Evolutionary conservation across 768 basidiomycete genomes (phyloP), one percentile per base, ranked within the genome.

Genomic region (Gloeopeniophorella convolvens): DNA sequence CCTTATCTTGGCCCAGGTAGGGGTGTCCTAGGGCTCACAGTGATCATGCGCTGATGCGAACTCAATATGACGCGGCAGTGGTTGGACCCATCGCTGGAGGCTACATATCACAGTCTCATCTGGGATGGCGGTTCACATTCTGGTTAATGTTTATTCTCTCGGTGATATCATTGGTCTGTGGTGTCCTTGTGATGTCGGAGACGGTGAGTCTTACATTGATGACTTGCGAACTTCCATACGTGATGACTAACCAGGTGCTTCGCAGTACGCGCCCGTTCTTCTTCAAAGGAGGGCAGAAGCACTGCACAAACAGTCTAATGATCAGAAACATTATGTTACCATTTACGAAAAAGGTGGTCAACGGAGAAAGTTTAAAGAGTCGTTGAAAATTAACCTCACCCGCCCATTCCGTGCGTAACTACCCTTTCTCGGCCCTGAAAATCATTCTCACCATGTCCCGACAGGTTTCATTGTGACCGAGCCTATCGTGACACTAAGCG

Each of bases 31-130:
- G 44, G 33, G n/a, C 10, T n/a, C n/a, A n/a, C n/a, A n/a, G n/a
- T n/a, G n/a, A n/a, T n/a, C n/a, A n/a, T n/a, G n/a, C n/a, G n/a
- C n/a, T n/a, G n/a, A n/a, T n/a, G n/a, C n/a, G n/a, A n/a, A n/a
- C n/a, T n/a, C n/a, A n/a, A n/a, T n/a, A n/a, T n/a, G n/a, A n/a
- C n/a, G n/a, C n/a, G n/a, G 11, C 56, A 79, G 79, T 82, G 5
- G 67, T 80, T n/a, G 82, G 83, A 1, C 82, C 83, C 2, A 75
- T 87, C 46, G 75, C 82, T 23, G 80, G 83, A 18, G 81, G 80
- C n/a, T 82, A 75, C 63, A 75, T 80, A 11, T 76, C 73, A 13
- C 51, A 65, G 62, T 74, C 63, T 9, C 65, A 58, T 20, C 68
- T 79, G 9, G 77, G 76, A 16, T 85, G 80, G 80, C 71, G 74